Evolutionary conservation across 352 stramenopile genomes (phyloP), one percentile per base, ranked within the genome.

Genomic region (Pythium brachiatum): DNA sequence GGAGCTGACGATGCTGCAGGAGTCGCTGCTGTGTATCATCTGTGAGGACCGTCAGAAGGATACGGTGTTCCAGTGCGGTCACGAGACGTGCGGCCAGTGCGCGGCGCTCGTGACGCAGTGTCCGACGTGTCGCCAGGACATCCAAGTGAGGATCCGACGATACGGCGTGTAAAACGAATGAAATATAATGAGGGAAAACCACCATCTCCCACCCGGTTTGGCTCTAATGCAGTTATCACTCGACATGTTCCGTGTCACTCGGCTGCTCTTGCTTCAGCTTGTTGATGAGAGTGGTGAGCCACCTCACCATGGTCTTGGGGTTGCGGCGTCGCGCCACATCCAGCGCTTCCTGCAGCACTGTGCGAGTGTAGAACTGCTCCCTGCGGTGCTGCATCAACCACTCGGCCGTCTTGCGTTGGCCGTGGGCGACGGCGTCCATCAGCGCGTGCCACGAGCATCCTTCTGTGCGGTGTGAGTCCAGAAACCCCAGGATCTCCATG

Each of bases 21-120:
- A 93, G 47, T 66, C 74, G 31, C 66, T 90, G 29, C 51, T 91
- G 32, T 94, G 84, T 54, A 58, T 61, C 23, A 93, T 95, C 57
- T 95, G 86, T 47, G 78, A 92, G 54, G 86, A 93, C 53, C 74
- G 72, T 20, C 72, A 73, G 29, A 95, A 95, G 60, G 74, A 95
- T 66, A 84, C 71, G 32, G 84, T 94, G 38, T 94, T 92, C 70
- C 84, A 93, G 70, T 94, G 84, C 54, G 86, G 83, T 20, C 86
- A 95, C 59, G 81, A 95, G 57, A 92, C 85, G 27, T 95, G 86
- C 53, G 60, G 69, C 23, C 60, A 64, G 13, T 93, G 86, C 41
- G 69, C 72, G 0, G 48, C 81, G 9, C 64, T 86, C 31, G 36
- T 95, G 20, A 65, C 67, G 26, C 67, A 90, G 51, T 95, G 84